Conservation (phyloP, 2,329 filamentous ascomycete species). For the Trichoderma sp. region DNA sequence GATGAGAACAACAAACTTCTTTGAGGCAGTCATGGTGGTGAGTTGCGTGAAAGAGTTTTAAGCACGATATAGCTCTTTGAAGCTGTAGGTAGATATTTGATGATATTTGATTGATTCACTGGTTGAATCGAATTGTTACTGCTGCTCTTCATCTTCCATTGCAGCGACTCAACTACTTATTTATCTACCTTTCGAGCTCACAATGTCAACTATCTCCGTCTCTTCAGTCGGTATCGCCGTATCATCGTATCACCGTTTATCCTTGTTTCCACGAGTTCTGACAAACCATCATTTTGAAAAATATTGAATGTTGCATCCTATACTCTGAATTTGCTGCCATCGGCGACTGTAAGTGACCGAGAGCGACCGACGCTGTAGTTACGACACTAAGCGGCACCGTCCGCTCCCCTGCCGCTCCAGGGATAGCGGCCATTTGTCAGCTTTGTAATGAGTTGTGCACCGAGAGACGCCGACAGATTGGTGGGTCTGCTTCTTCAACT, state of each 20-base stretch:
- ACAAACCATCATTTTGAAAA: background rate
- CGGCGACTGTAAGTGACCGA: background rate
- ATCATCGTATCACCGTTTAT: background rate
- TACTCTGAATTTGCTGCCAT: background rate
- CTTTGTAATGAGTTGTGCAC: background rate
- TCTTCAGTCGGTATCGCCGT: background rate
- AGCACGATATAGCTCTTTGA: background rate
- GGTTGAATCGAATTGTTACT: background rate
- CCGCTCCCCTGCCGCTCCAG: background rate
- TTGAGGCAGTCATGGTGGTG: background rate
- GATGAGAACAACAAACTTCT: background rate
- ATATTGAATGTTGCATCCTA: background rate
- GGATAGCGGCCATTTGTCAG: background rate
- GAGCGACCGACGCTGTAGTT: background rate
- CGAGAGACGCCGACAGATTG: constrained; percentile 2
- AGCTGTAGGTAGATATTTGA: background rate
- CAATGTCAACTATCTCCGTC: background rate
- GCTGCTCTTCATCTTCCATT: background rate
- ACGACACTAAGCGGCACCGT: background rate
- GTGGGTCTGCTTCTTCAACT: background rate
- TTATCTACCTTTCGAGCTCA: background rate
- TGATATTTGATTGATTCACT: background rate
- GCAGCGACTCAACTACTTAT: background rate
- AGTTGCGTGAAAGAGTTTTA: background rate
- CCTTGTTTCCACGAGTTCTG: background rate